Evolutionary conservation across 192 early-diverging fungal genomes (phyloP), one percentile per base, ranked within the genome.

Genomic region (Coemansia sp.): DNA sequence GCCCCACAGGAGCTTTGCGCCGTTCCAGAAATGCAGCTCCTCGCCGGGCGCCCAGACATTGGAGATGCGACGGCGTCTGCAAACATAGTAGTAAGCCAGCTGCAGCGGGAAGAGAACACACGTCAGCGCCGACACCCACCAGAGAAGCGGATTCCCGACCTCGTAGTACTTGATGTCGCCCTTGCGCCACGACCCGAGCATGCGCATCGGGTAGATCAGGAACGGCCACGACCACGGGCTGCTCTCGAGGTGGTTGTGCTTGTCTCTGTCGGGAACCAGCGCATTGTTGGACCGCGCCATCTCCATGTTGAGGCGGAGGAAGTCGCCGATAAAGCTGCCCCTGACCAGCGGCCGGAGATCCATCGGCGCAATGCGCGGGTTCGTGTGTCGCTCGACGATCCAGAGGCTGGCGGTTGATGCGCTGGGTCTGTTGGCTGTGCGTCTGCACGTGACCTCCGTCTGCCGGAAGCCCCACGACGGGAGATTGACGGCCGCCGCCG

Each of bases 361-460:
- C 14, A 39, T 56, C 14, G 78, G 79, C 12, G 74, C 61, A 14
- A 72, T 25, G 5, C 70, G 65, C 41, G 38, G 8, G n/a, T 67
- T 63, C 42, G 64, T 56, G 41, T 65, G 53, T 49, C 41, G 61
- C 65, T 75, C 56, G 6, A 79, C 64, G 10, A 64, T 92, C 91
- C 39, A 81, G 48, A 61, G 82, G 7, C 19, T 55, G 57, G 72
- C 67, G 40, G 74, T 70, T n/a, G 93, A 75, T 32, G 20, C 2
- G 10, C 13, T 22, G 7, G 56, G 39, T n/a, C 38, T 42, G 46
- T 20, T 46, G 12, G 90, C 89, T 11, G 51, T 25, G 69, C 96
- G 97, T 77, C 96, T 94, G 17, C 96, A 95, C 74, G 96, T 92
- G 32, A 97, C 85, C 67, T 98, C 94, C 51, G 91, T 88, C 77